Percentiles rank a stretch among this genome's conserved stretches.
Conservation (phyloP, 2,329 filamentous ascomycete genomes). For the Dactylellina parvicollis region DNA sequence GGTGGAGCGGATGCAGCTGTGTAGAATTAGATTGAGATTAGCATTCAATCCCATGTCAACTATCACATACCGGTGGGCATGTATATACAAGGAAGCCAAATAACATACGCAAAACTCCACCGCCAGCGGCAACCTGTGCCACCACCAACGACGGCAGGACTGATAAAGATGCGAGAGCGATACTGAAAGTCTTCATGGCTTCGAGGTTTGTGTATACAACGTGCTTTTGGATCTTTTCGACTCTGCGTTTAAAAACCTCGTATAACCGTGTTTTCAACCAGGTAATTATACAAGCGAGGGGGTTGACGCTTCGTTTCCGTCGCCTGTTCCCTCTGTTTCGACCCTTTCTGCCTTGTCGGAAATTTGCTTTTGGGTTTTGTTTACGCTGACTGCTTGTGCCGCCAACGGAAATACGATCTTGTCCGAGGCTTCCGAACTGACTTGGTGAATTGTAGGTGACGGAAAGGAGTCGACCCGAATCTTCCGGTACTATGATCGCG, state of each 20-base stretch:
- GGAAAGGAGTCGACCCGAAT: background rate
- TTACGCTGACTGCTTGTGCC: background rate
- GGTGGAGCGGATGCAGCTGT: slow-evolving; percentile 18
- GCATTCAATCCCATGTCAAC: background rate
- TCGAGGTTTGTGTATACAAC: background rate
- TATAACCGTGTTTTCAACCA: background rate
- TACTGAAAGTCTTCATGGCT: slow-evolving; percentile 31
- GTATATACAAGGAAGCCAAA: background rate
- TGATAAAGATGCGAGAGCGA: slow-evolving; percentile 15
- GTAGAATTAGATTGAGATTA: background rate
- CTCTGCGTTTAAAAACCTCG: background rate
- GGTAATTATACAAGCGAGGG: background rate
- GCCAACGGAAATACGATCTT: background rate
- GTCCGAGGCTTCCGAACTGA: background rate
- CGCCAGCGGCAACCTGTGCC: slow-evolving; percentile 47
- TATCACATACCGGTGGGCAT: background rate
- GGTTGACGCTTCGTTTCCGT: background rate
- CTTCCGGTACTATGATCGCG: background rate
- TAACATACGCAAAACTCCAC: slow-evolving; percentile 48
- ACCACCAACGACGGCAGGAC: slow-evolving; percentile 29
- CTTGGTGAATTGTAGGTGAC: background rate
- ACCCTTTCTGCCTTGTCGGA: background rate
- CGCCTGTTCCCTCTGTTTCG: background rate
- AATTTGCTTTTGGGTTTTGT: too few species aligned
- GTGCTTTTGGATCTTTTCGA: background rate